phyloP scores from a whole-genome alignment of 148 eudicot species.

The Dianthus caryophyllus region DNA sequence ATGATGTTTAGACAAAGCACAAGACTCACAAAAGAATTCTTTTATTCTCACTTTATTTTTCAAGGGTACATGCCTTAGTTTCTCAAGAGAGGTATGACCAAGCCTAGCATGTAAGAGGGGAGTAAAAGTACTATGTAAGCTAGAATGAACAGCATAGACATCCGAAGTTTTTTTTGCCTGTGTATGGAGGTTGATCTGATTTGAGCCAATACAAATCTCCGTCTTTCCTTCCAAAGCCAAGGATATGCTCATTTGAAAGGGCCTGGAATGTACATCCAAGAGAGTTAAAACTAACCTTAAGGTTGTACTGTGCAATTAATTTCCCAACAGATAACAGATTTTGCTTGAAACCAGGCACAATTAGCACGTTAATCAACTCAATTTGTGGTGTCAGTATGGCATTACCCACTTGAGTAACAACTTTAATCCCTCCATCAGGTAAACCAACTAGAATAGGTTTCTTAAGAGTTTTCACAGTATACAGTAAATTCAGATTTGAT shows the following conservation, averaged over 20 bases:
- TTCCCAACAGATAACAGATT: neutral
- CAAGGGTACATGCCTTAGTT: neutral
- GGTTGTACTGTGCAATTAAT: neutral
- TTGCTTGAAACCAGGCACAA: neutral
- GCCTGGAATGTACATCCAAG: neutral
- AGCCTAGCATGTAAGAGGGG: neutral
- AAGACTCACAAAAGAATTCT: neutral
- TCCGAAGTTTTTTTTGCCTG: neutral
- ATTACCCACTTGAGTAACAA: neutral
- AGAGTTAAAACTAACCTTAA: neutral
- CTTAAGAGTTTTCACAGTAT: neutral
- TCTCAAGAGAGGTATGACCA: neutral
- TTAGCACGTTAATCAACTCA: neutral
- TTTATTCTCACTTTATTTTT: neutral
- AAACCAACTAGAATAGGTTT: neutral
- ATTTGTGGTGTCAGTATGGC: neutral
- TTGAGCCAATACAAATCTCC: neutral
- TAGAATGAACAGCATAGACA: neutral
- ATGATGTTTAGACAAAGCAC: neutral
- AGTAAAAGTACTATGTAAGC: neutral
- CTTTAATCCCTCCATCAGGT: neutral
- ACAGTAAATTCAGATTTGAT: neutral
- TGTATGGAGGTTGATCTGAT: neutral
- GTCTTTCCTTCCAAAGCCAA: neutral
- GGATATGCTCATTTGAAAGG: neutral